These are phyloP conservation scores for Vitis amurensis DNA, from an alignment of 164 flowering plant species.

Conservation along the genomic window DNA sequence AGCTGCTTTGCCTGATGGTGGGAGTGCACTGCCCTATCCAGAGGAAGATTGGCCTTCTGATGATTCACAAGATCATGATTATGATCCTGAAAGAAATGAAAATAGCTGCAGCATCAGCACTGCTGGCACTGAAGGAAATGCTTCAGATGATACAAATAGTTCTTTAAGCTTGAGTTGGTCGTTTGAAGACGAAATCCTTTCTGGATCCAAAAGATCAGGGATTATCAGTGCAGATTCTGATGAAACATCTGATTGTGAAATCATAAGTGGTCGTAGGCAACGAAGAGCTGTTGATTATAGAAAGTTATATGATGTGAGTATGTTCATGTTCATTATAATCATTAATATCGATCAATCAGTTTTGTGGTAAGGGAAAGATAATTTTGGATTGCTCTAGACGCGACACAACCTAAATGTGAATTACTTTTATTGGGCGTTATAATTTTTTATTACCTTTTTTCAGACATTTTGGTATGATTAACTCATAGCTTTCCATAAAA, in stretches of 20 bases:
- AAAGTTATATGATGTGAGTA: constrained; percentile 84
- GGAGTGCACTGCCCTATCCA: constrained; percentile 32
- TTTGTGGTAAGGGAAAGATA: neutral
- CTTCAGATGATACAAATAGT: constrained; percentile 48
- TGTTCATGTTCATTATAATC: constrained; percentile 3
- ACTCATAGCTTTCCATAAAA: neutral
- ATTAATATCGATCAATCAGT: neutral
- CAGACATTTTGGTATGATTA: neutral
- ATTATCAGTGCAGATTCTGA: constrained; percentile 35
- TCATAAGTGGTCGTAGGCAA: constrained; percentile 53
- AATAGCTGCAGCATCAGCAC: constrained; percentile 32
- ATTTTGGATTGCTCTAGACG: too few relatives aligned
- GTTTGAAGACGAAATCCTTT: constrained; percentile 51
- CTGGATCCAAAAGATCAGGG: constrained; percentile 28
- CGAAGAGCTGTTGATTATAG: constrained; percentile 78
- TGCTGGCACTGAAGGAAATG: constrained; percentile 35
- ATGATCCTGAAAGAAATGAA: constrained; percentile 68
- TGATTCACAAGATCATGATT: constrained; percentile 94
- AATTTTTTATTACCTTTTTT: too few relatives aligned
- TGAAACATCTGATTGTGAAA: constrained; percentile 46
- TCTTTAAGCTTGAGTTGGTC: constrained; percentile 65
- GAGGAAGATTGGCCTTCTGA: constrained; percentile 95
- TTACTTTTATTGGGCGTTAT: too few relatives aligned
- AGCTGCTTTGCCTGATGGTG: constrained; percentile 57
- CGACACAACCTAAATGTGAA: too few relatives aligned